Percentiles rank a stretch among this genome's conserved stretches.
Conservation (phyloP, 2,329 filamentous ascomycete species). For the Calonectria montana region DNA sequence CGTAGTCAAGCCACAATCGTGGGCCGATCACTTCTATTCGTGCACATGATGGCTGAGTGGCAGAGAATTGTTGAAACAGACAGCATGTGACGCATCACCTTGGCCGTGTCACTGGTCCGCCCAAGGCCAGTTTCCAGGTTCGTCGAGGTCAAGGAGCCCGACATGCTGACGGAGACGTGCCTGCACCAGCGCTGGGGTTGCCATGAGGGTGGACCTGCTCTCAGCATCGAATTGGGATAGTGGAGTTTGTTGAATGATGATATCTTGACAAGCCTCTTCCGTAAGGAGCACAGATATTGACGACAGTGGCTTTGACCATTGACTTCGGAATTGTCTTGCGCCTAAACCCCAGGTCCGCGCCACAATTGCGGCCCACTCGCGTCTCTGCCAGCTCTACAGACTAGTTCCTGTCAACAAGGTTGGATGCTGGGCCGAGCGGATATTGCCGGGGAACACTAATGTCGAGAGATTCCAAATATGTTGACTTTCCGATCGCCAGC, state of each 20-base stretch:
- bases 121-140: not conserved
- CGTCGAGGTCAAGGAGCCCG: not conserved
- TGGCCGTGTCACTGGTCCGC: not conserved
- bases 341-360: conserved; percentile 1
- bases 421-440: not conserved
- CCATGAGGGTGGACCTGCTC: not conserved
- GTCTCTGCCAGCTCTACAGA: not conserved
- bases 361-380: not conserved
- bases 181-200: not conserved
- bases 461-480: not conserved
- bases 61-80: not conserved
- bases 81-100: conserved; percentile 8
- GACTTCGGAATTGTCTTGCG: not conserved
- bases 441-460: conserved; percentile 7
- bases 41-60: not conserved
- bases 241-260: not conserved
- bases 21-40: conserved; percentile 9
- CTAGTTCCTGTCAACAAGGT: not conserved
- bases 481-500: conserved; percentile 25
- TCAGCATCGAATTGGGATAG: not conserved
- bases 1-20: conserved; percentile 13
- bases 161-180: not conserved
- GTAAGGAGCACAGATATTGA: not conserved
- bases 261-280: not conserved
- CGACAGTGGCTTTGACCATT: not conserved